Evolutionary conservation across 2,329 filamentous ascomycete genomes (phyloP), one percentile per base, ranked within the genome.

Genomic region (Penicillium sp.): DNA sequence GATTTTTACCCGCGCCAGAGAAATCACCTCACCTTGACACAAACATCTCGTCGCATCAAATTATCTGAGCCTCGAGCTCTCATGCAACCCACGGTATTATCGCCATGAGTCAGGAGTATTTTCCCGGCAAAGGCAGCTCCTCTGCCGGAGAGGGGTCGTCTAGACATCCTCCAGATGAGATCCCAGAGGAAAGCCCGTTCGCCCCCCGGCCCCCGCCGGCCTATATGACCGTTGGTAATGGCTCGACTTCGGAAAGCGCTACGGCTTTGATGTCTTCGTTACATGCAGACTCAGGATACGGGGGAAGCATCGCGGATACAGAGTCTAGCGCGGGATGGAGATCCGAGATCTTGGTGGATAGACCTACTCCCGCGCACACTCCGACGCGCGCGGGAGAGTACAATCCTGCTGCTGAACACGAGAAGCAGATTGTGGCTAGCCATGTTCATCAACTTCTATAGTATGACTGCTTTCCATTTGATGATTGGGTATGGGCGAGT

Each of bases 371-470:
- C 31, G 77, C 79, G 45, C 84, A 85, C 71, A 85, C 85, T 30
- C 81, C 85, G 53, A 78, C 82, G 30, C 71, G 79, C 38, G 73
- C 78, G 38, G 84, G 83, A 68, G 79, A 83, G 53, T 78, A 75
- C 60, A 82, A 79, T 70, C 75, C 77, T 44, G 77, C 80, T 55
- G 81, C 82, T 49, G 88, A 91, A 56, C 82, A 87, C 66, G 90
- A 92, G 72, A 85, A 86, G 70, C 85, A 86, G 67, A 82, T 85
- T 49, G 87, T 94, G 67, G 90, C 92, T 44, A 91, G 90, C 73
- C 92, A 96, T 77, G 88, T 97, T 53, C 90, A 96, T 73, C 95
- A 98, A 80, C 85, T 98, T 67, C 92, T 91, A 84, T 97, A 97
- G 81, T 83, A 79, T 57, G 80, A 68, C 13, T 23, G 41, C 26